Evolutionary conservation across 768 basidiomycete genomes (phyloP).

Genomic region (Mycena capillaripes): DNA sequence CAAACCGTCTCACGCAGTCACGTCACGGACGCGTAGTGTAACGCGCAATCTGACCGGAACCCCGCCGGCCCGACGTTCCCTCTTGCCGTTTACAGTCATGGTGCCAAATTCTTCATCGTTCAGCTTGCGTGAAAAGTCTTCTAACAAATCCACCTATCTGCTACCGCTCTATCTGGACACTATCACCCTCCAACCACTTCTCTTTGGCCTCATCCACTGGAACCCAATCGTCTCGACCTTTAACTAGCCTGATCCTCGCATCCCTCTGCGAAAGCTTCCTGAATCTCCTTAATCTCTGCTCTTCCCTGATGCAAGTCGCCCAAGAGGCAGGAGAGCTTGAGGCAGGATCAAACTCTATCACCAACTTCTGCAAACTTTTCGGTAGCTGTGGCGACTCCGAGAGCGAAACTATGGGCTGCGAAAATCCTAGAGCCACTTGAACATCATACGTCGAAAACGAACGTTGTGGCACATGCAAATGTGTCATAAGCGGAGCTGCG

Average conservation of each 20-base stretch:
- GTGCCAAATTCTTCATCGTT: too few relatives aligned
- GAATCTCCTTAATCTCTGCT: background rate
- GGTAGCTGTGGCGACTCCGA: background rate
- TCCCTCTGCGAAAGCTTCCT: background rate
- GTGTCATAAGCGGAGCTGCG: background rate
- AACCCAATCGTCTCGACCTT: background rate
- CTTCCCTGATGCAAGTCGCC: background rate
- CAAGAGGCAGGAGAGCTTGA: background rate
- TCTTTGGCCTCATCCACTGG: background rate
- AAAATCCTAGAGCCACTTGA: background rate
- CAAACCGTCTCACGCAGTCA: too few relatives aligned
- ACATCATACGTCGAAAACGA: background rate
- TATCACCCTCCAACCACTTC: conserved; percentile 4
- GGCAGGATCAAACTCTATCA: background rate
- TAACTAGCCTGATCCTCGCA: background rate
- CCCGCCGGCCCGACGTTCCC: too few relatives aligned
- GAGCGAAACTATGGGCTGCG: background rate
- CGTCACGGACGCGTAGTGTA: too few relatives aligned
- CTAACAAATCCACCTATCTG: too few relatives aligned
- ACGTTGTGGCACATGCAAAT: conserved; percentile 21
- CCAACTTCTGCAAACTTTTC: background rate
- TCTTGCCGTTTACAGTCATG: too few relatives aligned
- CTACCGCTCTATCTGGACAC: too few relatives aligned
- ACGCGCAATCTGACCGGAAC: too few relatives aligned
- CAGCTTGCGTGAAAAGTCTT: too few relatives aligned